Conservation (phyloP, 768 basidiomycete genomes). For the Mrakia gelida region DNA sequence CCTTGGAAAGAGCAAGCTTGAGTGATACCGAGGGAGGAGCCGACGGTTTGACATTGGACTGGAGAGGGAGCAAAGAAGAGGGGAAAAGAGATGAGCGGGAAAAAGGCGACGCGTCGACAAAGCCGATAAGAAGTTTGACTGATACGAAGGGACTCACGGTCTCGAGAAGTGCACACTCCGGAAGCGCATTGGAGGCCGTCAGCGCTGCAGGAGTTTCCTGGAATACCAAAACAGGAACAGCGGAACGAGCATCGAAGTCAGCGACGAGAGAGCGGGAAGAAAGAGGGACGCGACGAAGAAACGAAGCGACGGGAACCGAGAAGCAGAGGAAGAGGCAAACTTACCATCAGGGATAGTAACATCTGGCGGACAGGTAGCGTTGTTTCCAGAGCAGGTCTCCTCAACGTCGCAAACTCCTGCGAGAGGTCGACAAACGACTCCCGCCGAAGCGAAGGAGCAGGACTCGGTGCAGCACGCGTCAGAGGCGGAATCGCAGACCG, state of each 20-base stretch:
- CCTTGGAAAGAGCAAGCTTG: conserved; percentile 54
- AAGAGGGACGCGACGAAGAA: background rate
- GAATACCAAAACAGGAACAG: background rate
- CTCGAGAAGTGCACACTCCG: conserved; percentile 70
- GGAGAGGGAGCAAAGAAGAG: background rate
- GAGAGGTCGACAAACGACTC: conserved; percentile 61
- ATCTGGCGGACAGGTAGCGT: conserved; percentile 69
- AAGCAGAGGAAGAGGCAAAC: background rate
- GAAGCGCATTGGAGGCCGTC: conserved; percentile 63
- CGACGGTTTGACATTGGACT: conserved; percentile 74
- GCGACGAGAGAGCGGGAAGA: no score
- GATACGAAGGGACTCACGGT: conserved; percentile 50
- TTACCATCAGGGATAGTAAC: conserved; percentile 43
- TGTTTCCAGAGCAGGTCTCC: conserved; percentile 72
- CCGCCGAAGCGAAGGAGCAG: conserved; percentile 59
- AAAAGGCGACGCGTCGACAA: background rate
- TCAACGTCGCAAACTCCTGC: conserved; percentile 66
- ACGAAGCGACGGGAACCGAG: background rate
- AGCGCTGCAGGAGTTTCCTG: conserved; percentile 52
- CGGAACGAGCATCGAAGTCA: no score
- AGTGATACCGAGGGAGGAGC: conserved; percentile 62
- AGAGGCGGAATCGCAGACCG: conserved; percentile 73
- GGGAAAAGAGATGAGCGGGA: conserved; percentile 12
- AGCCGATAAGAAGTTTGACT: background rate
- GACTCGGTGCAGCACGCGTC: conserved; percentile 66